Percentiles rank a stretch among this genome's conserved stretches.
Conservation (phyloP, 164 flowering plant genomes). For the Piper betle region DNA sequence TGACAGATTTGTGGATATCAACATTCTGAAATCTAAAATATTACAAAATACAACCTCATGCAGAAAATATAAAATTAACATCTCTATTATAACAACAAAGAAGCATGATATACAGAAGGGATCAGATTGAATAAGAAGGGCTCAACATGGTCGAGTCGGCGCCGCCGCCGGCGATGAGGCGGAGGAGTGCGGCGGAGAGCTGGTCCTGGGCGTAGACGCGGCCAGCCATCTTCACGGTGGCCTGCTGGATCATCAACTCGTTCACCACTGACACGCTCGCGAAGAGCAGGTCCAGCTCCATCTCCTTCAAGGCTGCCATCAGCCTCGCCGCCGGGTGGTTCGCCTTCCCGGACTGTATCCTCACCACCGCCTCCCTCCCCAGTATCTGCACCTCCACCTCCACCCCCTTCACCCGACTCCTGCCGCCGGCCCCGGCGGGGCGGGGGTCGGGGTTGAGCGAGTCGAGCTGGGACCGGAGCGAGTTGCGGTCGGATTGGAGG, state of each 20-base stretch:
- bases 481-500: constrained; percentile 44
- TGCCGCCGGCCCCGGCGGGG: constrained; percentile 1
- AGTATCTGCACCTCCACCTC: constrained; percentile 78
- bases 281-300: constrained; percentile 70
- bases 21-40: too few relatives aligned
- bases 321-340: constrained; percentile 90
- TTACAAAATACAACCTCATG: too few relatives aligned
- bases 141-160: too few relatives aligned
- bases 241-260: constrained; percentile 90
- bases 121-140: too few relatives aligned
- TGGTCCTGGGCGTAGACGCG: constrained; percentile 62
- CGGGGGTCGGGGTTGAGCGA: constrained; percentile 35
- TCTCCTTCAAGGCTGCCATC: constrained; percentile 71
- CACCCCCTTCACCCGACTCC: constrained; percentile 20
- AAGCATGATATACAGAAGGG: too few relatives aligned
- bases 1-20: too few relatives aligned
- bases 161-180: constrained; percentile 19
- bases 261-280: constrained; percentile 92
- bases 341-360: constrained; percentile 54
- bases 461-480: constrained; percentile 37
- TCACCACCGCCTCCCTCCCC: constrained; percentile 76
- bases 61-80: too few relatives aligned
- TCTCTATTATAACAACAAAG: too few relatives aligned
- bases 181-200: constrained; percentile 39
- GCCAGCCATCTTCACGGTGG: constrained; percentile 66